Percentiles rank a stretch among this genome's conserved stretches.
These are phyloP conservation scores for Alternaria viburni DNA, from an alignment of 2,329 filamentous ascomycete genomes.

Conservation along the genomic window DNA sequence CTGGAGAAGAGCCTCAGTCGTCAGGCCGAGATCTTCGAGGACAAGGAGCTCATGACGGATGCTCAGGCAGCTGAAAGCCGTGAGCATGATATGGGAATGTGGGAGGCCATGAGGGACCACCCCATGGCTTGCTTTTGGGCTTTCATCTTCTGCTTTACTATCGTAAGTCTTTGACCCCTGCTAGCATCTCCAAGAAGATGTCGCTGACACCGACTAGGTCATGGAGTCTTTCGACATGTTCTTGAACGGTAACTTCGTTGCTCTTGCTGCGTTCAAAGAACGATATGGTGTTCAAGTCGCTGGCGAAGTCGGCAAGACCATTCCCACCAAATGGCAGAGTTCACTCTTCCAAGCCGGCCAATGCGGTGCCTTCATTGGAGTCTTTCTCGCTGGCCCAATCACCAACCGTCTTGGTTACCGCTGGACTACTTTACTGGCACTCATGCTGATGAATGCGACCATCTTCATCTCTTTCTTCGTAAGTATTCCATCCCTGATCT, in stretches of 20 bases:
- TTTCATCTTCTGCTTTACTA: conserved; percentile 61
- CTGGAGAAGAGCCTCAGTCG: conserved; percentile 7
- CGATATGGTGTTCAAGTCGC: conserved; percentile 54
- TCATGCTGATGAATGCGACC: conserved; percentile 63
- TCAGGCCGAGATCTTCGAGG: conserved; percentile 23
- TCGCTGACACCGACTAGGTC: conserved; percentile 51
- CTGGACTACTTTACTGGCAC: conserved; percentile 59
- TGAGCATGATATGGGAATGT: conserved; percentile 58
- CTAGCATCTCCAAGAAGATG: not conserved
- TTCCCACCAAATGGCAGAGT: conserved; percentile 63
- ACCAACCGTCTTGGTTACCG: conserved; percentile 65
- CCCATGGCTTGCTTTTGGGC: conserved; percentile 62
- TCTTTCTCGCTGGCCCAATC: conserved; percentile 64
- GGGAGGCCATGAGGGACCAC: conserved; percentile 58
- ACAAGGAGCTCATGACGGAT: conserved; percentile 31
- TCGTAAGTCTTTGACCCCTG: conserved; percentile 46
- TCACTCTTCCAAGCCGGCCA: conserved; percentile 63
- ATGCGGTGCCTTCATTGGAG: conserved; percentile 65
- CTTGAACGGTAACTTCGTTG: conserved; percentile 65
- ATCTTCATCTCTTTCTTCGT: conserved; percentile 66
- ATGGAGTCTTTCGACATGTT: conserved; percentile 70
- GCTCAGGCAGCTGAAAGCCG: conserved; percentile 63
- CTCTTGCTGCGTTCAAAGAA: conserved; percentile 55
- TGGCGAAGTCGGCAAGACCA: conserved; percentile 42
- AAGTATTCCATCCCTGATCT: not conserved